Evolutionary conservation across 2,329 filamentous ascomycete species (phyloP), one percentile per base, ranked within the genome.

Genomic region (Penicillium sp.): DNA sequence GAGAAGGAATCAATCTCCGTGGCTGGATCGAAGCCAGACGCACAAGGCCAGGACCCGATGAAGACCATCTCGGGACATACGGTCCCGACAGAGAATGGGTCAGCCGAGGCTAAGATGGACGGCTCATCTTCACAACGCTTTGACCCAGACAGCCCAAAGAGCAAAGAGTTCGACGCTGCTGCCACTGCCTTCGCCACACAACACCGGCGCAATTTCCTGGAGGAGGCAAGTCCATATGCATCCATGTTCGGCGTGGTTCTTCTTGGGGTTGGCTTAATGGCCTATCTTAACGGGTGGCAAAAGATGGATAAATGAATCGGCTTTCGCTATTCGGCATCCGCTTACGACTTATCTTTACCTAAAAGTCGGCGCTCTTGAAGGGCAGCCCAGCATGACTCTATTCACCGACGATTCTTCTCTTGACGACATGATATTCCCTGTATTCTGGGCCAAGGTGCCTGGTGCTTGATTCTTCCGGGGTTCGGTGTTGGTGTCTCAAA

Each of bases 281-380:
- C 88, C 38, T 92, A 91, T 71, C 79, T 94, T 61, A 94, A 94
- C 65, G 87, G 87, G 46, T 92, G 88, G 88, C 87, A 90, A 64
- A 79, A 78, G 63, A 69, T 74, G 48, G 79, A 80, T 54, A 74
- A 73, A 67, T 79, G 68, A 64, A 43, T 25, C 31, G 33, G 39
- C 38, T 44, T 55, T 41, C 48, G 30, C 31, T 48, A 31, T 20
- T 28, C 14, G n/a, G n/a, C 31, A 31, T 30, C 18, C 25, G 43
- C 48, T 57, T 45, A 53, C 35, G 54, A 57, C 49, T 38, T 50
- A 25, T 46, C 38, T 48, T 50, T 20, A 27, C 47, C 39, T 38
- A 54, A 58, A 60, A 56, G 48, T 56, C 48, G 54, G 50, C 50
- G 48, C 50, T 45, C 46, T 50, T 39, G 25, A 44, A 43, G 49